Evolutionary conservation across 768 basidiomycete species (phyloP), one percentile per base, ranked within the genome.

Genomic region (Pisolithus albus): DNA sequence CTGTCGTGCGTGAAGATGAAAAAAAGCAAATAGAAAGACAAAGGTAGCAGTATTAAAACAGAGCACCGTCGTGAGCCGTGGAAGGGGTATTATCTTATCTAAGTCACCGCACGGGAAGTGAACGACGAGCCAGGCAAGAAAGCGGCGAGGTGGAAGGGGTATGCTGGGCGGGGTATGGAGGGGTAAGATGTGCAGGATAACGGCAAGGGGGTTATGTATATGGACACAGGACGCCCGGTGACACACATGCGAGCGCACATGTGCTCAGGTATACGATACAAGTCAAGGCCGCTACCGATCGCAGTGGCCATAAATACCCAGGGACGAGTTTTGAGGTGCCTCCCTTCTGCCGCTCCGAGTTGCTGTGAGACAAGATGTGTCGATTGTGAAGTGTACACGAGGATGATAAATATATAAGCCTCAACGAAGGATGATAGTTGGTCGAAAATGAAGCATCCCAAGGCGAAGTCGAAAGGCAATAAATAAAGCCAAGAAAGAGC

Each of bases 391-490:
- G 30, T 32, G 45, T 47, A 36, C 30, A 56, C 49, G 51, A 54
- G n/a, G 52, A 45, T 45, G 55, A 68, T 67, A 67, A 67, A 67
- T 67, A 67, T 51, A 56, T 47, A 57, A 58, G 60, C 59, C 62
- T 64, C 49, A 53, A 57, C 56, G 58, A 62, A 41, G 44, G 53
- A 36, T 39, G 43, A 38, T 43, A 44, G 28, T 26, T 21, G 49
- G 46, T 47, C 49, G 52, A 52, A 52, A 21, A 43, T 36, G 46
- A 42, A 19, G 48, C 2, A 39, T 47, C 45, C 36, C 52, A 55
- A 53, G 46, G 61, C 59, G 58, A 65, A 53, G 42, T 56, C 54
- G 30, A 56, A 61, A 52, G 50, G 44, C 50, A 56, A 67, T 67
- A 67, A 67, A 67, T 67, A 67, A 37, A 47, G 34, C 21, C 61